Base-by-base conservation (phyloP, 805 yeast species). In the Lipomyces sp. region DNA sequence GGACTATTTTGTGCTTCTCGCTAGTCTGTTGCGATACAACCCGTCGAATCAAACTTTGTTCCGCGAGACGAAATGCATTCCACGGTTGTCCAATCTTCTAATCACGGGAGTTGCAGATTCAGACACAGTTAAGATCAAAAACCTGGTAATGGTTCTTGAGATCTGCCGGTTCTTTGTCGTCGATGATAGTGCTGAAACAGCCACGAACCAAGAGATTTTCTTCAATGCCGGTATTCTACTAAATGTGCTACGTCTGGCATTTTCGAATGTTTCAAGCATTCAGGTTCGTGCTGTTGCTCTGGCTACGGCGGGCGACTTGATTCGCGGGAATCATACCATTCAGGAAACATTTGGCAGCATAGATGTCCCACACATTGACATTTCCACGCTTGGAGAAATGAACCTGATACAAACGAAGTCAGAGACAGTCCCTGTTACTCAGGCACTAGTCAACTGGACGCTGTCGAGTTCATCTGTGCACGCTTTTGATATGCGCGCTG, bases 301-400 rank as follows among this genome's bases (percentile, higher is more conserved):
- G 29, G 69, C 82, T 3, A 81, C 95, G 0, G 80, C 87, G 1
- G 89, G 95, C 1, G 91, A 84, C 55, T 71, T 90, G 28, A 82
- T 93, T 3, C 70, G 82, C 43, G 76, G 80, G 29, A 88, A 89
- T 64, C 67, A 74, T 2, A 77, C 73, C 1, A 76, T 85, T 31
- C 98, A 93, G 66, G 69, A 71, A 13, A 80, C 80, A 51, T 84
- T 91, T 60, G 75, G 88, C 1, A 81, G 81, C 47, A 82, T 91
- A 13, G 98, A 93, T 66, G 96, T 93, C 5, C 98, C 98, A 0
- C 87, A 83, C 63, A 74, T 90, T 47, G 96, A 88, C 62, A 88
- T 96, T 11, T 73, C 83, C 3, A 61, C 79, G 47, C 81, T 82
- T 0, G 58, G 51, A 10, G 63, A 60, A 14, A 42, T 64, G 2